Evolutionary conservation across 169 alveolate genomes (phyloP).

Genomic region (Miamiensis avidus): DNA sequence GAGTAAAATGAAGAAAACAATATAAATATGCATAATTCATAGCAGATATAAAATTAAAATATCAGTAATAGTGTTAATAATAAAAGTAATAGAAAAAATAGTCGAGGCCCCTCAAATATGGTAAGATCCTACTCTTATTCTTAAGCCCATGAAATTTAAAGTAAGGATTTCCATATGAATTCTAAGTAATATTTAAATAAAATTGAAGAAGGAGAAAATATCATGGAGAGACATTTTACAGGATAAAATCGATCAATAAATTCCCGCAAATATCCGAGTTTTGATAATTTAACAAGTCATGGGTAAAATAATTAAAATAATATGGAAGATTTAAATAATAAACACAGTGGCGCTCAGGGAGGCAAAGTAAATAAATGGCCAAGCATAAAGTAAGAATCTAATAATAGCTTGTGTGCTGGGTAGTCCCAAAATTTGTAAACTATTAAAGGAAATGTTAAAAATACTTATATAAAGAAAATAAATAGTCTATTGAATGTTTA

Average conservation of each 20-base stretch:
- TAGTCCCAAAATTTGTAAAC: not conserved
- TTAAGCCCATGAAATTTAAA: no score
- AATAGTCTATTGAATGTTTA: conserved; percentile 30
- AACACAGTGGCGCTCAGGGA: not conserved
- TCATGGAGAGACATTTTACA: no score
- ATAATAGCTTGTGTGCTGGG: not conserved
- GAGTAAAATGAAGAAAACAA: no score
- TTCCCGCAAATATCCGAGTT: not conserved
- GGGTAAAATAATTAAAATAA: not conserved
- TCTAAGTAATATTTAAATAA: no score
- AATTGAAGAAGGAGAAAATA: no score
- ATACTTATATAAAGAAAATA: conserved; percentile 48
- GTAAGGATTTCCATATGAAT: no score
- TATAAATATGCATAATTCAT: not conserved
- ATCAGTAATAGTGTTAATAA: not conserved
- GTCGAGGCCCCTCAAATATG: not conserved
- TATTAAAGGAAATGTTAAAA: conserved; percentile 38
- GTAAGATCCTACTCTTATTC: no score
- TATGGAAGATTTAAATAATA: not conserved
- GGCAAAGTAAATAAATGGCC: not conserved
- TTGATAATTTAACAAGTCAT: not conserved
- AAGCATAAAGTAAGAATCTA: not conserved
- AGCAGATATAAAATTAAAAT: not conserved
- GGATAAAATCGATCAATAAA: no score
- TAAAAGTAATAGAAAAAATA: not conserved